These are phyloP conservation scores for Rhizopogon vinicolor DNA, from an alignment of 768 basidiomycete species.

Conservation along the genomic window DNA sequence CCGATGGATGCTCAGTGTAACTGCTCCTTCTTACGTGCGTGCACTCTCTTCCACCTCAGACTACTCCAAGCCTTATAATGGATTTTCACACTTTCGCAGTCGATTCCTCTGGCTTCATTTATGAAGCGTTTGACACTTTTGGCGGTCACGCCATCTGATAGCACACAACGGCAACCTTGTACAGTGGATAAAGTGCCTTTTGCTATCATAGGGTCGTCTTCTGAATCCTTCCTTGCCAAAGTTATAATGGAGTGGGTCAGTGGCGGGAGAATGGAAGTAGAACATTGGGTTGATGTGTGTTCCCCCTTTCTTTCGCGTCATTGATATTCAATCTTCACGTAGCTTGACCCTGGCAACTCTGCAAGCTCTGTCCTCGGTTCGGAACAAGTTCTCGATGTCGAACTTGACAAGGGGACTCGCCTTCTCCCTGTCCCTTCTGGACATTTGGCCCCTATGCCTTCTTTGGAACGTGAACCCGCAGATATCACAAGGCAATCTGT, in stretches of 20 bases:
- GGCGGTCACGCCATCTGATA: slow-evolving; percentile 21
- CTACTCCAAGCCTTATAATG: neutral
- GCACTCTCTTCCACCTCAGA: neutral
- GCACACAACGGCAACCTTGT: slow-evolving; percentile 21
- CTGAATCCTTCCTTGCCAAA: slow-evolving; percentile 41
- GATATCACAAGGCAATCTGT: slow-evolving; percentile 1
- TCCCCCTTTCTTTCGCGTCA: neutral
- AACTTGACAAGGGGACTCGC: slow-evolving; percentile 38
- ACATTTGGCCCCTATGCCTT: slow-evolving; percentile 17
- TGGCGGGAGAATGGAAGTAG: slow-evolving; percentile 38
- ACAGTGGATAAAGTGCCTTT: slow-evolving; percentile 35
- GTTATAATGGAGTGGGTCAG: slow-evolving; percentile 38
- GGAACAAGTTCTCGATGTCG: slow-evolving; percentile 47
- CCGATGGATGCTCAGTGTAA: slow-evolving; percentile 42
- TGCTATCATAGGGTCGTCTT: slow-evolving; percentile 34
- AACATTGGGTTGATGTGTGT: slow-evolving; percentile 51
- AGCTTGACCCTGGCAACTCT: slow-evolving; percentile 41
- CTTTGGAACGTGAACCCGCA: slow-evolving; percentile 20
- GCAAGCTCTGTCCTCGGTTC: slow-evolving; percentile 36
- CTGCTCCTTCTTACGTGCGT: slow-evolving; percentile 45
- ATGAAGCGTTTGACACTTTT: slow-evolving; percentile 34
- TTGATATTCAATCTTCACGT: slow-evolving; percentile 1
- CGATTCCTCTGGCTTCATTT: slow-evolving; percentile 25
- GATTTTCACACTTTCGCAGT: slow-evolving; percentile 7
- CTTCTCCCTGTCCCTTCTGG: slow-evolving; percentile 28